Percentiles rank a stretch among this genome's conserved stretches.
Conservation (phyloP, 805 yeast species). For the Wickerhamiella musiphila region DNA sequence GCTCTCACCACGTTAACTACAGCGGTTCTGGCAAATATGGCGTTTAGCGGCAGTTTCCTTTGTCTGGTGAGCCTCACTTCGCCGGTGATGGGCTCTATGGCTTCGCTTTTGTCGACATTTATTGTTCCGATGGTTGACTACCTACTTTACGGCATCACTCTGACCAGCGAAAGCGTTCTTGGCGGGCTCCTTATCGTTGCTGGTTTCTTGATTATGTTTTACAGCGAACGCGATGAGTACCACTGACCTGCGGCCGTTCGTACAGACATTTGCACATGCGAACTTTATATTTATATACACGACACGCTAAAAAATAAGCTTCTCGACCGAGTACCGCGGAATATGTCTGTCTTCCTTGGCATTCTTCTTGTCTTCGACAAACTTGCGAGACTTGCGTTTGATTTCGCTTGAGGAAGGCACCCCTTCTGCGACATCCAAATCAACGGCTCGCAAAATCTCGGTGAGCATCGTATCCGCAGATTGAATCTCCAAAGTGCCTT, state of each 20-base stretch:
- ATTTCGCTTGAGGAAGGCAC: constrained; percentile 12
- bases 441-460: constrained; percentile 16
- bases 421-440: constrained; percentile 10
- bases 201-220: constrained; percentile 48
- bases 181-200: constrained; percentile 55
- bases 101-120: constrained; percentile 57
- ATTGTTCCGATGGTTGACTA: constrained; percentile 67
- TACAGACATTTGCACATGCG: neutral
- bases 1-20: constrained; percentile 30
- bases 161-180: constrained; percentile 37
- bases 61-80: constrained; percentile 69
- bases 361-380: constrained; percentile 2
- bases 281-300: neutral
- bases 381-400: constrained; percentile 13
- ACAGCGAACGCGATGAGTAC: too few species aligned
- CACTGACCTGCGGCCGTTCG: constrained; percentile 19
- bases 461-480: constrained; percentile 14
- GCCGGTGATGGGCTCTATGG: constrained; percentile 59
- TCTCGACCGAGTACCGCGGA: constrained; percentile 21
- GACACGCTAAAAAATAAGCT: constrained; percentile 15
- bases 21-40: constrained; percentile 45
- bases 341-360: constrained; percentile 6
- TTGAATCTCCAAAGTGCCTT: constrained; percentile 17
- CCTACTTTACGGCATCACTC: constrained; percentile 39
- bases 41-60: constrained; percentile 55